Evolutionary conservation across 2,329 filamentous ascomycete species (phyloP).

Genomic region (Aurifilum marmelostoma): DNA sequence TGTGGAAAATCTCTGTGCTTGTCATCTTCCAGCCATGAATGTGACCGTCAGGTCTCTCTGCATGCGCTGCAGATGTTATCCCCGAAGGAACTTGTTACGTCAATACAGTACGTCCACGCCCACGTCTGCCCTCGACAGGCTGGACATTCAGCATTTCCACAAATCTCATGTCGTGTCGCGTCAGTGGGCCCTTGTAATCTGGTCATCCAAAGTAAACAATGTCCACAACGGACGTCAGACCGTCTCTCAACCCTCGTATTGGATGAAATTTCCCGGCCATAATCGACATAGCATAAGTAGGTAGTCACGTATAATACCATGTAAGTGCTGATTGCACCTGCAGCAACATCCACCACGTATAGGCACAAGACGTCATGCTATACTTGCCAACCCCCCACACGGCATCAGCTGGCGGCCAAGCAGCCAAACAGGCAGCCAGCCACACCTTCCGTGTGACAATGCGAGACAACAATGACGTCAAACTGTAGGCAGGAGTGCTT

Average conservation of each 20-base stretch:
- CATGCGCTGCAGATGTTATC: too few species aligned
- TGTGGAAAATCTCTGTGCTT: too few species aligned
- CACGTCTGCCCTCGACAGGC: too few species aligned
- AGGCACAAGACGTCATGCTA: constrained; percentile 4
- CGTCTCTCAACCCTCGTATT: neutral
- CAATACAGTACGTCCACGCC: too few species aligned
- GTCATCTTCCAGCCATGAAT: too few species aligned
- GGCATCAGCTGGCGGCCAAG: neutral
- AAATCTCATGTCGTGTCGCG: too few species aligned
- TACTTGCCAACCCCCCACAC: neutral
- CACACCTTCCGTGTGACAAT: neutral
- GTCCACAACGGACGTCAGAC: neutral
- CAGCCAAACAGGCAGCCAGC: neutral
- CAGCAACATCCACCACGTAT: neutral
- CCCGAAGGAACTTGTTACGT: too few species aligned
- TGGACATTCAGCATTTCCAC: too few species aligned
- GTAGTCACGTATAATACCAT: neutral
- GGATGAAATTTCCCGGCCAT: neutral
- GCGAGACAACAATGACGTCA: constrained; percentile 12
- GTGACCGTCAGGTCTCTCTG: too few species aligned
- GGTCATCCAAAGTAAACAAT: neutral
- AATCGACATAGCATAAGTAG: neutral
- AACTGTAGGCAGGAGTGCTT: neutral
- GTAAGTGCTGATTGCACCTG: neutral
- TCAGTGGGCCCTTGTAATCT: too few species aligned